Evolutionary conservation across 2,329 filamentous ascomycete genomes (phyloP).

Genomic region (Colletotrichum gloeosporioides): DNA sequence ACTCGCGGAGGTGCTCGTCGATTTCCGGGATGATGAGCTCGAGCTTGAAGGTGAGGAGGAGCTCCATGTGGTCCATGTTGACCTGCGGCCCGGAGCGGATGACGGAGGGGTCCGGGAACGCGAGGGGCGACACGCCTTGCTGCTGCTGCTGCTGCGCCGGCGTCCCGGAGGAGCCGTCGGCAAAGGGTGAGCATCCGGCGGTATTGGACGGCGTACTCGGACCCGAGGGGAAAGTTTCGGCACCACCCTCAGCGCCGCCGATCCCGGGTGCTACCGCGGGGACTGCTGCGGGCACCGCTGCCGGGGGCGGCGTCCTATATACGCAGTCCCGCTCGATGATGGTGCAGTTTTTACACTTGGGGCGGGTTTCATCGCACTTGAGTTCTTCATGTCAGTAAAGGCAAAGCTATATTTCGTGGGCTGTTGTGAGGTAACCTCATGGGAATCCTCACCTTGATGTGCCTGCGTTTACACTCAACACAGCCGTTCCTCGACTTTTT

Average conservation of each 20-base stretch:
- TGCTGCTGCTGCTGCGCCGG: background rate
- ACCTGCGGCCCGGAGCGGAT: conserved; percentile 18
- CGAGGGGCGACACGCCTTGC: background rate
- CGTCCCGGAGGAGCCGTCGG: background rate
- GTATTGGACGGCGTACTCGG: background rate
- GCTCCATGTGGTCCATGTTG: conserved; percentile 39
- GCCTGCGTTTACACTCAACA: conserved; percentile 34
- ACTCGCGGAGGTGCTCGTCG: conserved; percentile 21
- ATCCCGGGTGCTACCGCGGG: background rate
- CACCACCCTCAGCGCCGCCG: background rate
- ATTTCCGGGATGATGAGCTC: conserved; percentile 30
- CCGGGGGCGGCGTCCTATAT: conserved; percentile 21
- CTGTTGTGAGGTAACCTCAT: background rate
- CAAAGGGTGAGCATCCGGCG: background rate
- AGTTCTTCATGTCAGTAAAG: background rate
- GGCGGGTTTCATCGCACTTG: conserved; percentile 34
- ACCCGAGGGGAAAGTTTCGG: background rate
- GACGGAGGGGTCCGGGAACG: background rate
- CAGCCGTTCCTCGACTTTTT: conserved; percentile 37
- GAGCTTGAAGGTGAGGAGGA: conserved; percentile 34
- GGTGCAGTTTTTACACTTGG: conserved; percentile 30
- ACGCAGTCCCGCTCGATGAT: conserved; percentile 31
- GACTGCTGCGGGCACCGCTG: background rate
- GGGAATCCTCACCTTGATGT: conserved; percentile 31
- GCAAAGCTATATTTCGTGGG: background rate